A percentile compares a stretch with the other conserved stretches of the same genome.
phyloP scores from a whole-genome alignment of 805 yeast species.

The Zygosaccharomyces rouxii region DNA sequence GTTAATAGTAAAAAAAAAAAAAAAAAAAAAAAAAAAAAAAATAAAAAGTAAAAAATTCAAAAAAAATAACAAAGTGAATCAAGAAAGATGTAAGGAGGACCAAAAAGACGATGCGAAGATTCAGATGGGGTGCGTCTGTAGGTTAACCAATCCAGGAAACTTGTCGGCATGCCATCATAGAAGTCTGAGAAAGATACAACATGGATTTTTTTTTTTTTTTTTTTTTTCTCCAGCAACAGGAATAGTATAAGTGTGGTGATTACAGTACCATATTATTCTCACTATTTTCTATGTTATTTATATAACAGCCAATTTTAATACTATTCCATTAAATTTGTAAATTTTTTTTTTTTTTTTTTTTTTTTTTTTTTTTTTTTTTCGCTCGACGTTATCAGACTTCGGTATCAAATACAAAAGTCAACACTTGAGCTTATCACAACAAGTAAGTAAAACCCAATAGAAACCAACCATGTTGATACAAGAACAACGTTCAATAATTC shows the following conservation, averaged over 20 bases:
- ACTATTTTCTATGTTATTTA: background rate
- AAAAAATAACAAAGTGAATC: background rate
- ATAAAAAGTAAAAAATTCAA: background rate
- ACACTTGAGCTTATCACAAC: background rate
- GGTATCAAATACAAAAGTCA: background rate
- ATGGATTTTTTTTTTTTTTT: background rate
- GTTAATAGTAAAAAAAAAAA: background rate
- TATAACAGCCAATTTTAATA: background rate
- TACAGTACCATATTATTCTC: background rate
- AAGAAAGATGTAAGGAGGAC: background rate
- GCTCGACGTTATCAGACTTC: background rate
- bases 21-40: background rate
- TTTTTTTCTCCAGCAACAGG: background rate
- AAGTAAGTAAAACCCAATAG: background rate
- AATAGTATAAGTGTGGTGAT: background rate
- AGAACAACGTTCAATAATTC: slow-evolving; percentile 19
- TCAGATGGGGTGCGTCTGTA: background rate
- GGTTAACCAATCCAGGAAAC: background rate
- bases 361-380: background rate
- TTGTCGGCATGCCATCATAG: background rate
- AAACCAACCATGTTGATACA: background rate
- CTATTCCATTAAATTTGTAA: background rate
- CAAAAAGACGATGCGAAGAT: background rate
- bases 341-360: background rate
- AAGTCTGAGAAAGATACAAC: background rate